Base-by-base conservation (phyloP, 2,329 filamentous ascomycete genomes). In the Penicillium expansum region DNA sequence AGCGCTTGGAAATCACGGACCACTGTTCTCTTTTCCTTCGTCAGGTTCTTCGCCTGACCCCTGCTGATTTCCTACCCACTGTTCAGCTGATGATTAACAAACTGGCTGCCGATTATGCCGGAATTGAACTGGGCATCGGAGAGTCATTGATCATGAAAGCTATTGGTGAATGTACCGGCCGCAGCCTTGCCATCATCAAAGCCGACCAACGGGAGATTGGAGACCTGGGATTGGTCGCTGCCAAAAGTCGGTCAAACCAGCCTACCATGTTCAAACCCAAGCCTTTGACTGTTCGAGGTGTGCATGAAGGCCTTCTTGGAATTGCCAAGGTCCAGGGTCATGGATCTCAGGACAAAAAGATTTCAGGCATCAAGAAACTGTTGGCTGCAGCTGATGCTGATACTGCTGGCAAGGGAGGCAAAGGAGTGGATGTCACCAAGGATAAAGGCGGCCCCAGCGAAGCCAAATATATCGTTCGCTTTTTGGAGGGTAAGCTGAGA, bases 141-240 rank as follows among this genome's bases (percentile, higher is more conserved):
- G 94, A 99, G 76, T 97, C 93, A 0, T 77, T 99, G 29, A 97
- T 99, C 68, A 97, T 97, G 92, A 99, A 97, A 74, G 91, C 94
- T 5, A 96, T 99, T 69, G 93, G 93, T 11, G 93, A 97, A 77
- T 89, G 88, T 30, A 99, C 94, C 0, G 94, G 94, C 10, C 87
- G 94, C 59, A 96, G 87, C 68, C 76, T 97, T 45, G 83, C 88
- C 37, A 87, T 96, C 51, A 96, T 99, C 80, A 97, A 97, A 77
- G 86, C 89, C 48, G 92, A 97, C 66, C 94, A 99, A 71, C 92
- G 94, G 68, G 92, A 97, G 67, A 96, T 97, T 74, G 94, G 94
- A 52, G 94, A 99, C 73, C 82, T 99, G 11, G 94, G 94, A 11
- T 80, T 97, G 33, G 93, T 99, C 1, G 94, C 94, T 42, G 91